Base-by-base conservation (phyloP, 1,284 basidiomycete species). In the Phlebopus sp. region DNA sequence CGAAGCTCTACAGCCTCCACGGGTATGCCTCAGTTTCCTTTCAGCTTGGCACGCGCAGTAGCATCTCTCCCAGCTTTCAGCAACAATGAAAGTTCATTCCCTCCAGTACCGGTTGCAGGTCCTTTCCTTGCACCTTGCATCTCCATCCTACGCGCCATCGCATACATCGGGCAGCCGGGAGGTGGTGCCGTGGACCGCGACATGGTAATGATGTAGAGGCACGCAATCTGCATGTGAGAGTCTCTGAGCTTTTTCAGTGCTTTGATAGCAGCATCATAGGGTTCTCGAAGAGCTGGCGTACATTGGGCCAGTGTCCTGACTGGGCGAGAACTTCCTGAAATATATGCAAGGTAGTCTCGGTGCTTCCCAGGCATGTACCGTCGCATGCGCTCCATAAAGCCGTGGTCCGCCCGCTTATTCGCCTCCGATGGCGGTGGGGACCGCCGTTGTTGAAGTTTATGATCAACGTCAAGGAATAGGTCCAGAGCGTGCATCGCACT, bases 61-160 rank as follows among this genome's bases (percentile, higher is more conserved):
- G 93, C 89, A 58, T 96, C 92, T 50, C 94, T 78, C 21, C 90
- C 91, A 13, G 86, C 82, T 68, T 96, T 97, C 53, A 97, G 74
- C 44, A 96, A 79, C 21, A 80, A 69, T 14, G 90, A 81, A 19
- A 97, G 71, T 44, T 86, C 83, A 51, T 86, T 96, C 4, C 94
- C 94, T 17, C 94, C 94, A 0, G 94, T 97, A 1, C 94, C 94
- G 19, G 76, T 74, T n/a, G 72, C 74, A n/a, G 75, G 78, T 0
- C 73, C 77, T 10, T 71, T 69, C 32, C 64, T 71, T 27, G 69
- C 59, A 19, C 64, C 62, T 30, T 61, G 55, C 23, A 64, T 66
- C 52, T 82, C 76, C 47, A 84, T 64, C 40, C 69, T 74, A 47
- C 78, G 74, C 67, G 78, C 74, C 71, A 74, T 78, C 37, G 73